Conservation (phyloP, 768 basidiomycete species). For the Kwoniella sp. region DNA sequence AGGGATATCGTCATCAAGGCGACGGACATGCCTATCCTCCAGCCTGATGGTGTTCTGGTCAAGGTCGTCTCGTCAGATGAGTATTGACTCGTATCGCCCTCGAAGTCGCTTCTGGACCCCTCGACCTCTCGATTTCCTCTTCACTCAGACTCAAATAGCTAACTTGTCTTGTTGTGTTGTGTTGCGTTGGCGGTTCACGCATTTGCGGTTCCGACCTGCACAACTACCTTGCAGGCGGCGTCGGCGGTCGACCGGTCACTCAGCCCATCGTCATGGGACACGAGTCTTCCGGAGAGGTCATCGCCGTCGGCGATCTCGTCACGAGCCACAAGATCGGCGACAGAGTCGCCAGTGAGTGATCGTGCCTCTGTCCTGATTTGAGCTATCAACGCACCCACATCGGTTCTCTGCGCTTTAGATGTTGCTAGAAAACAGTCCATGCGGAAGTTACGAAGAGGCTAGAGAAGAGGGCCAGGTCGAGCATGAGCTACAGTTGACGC, state of each 20-base stretch:
- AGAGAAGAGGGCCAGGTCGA: background rate
- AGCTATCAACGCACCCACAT: background rate
- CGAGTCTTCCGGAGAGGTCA: slow-evolving; percentile 48
- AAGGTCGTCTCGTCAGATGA: slow-evolving; percentile 49
- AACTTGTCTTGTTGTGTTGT: background rate
- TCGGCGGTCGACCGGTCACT: slow-evolving; percentile 47
- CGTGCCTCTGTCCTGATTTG: background rate
- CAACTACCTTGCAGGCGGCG: slow-evolving; percentile 43
- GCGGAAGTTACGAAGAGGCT: background rate
- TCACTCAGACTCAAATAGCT: background rate
- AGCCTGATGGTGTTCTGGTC: slow-evolving; percentile 50
- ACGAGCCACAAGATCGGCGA: slow-evolving; percentile 49
- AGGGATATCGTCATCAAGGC: slow-evolving; percentile 35
- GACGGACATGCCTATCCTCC: slow-evolving; percentile 42
- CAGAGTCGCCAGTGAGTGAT: slow-evolving; percentile 41
- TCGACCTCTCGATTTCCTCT: background rate
- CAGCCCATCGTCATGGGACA: slow-evolving; percentile 49
- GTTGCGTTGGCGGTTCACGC: slow-evolving; percentile 21
- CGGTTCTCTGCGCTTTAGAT: too few species aligned
- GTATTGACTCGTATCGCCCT: slow-evolving; percentile 10
- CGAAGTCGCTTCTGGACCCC: background rate
- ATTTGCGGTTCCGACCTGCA: slow-evolving; percentile 51
- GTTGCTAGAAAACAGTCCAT: too few species aligned
- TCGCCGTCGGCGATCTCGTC: slow-evolving; percentile 47
- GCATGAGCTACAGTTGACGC: background rate